These are phyloP conservation scores for Kluyveromyces aestuarii DNA, from an alignment of 805 yeast genomes.

Conservation along the genomic window DNA sequence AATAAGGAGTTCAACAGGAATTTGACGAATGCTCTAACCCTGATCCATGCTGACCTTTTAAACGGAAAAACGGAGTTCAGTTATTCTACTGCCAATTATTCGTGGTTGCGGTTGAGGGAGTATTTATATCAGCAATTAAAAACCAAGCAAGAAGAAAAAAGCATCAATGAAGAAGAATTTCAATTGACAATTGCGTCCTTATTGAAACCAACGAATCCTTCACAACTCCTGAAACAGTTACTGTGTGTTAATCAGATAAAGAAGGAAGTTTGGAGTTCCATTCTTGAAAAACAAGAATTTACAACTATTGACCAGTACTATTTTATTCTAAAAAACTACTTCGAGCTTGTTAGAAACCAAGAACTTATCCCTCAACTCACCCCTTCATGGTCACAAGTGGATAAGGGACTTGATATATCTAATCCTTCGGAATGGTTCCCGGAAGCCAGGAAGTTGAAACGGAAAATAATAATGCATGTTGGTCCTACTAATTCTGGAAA, in stretches of 20 bases:
- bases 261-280: conserved; percentile 5
- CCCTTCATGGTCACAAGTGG: conserved; percentile 8
- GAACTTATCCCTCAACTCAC: conserved; percentile 16
- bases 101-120: conserved; percentile 10
- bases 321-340: conserved; percentile 11
- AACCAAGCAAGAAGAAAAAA: conserved; percentile 2
- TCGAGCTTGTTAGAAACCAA: conserved; percentile 16
- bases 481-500: conserved; percentile 98
- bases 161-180: conserved; percentile 2
- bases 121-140: conserved; percentile 10
- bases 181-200: conserved; percentile 7
- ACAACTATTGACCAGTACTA: conserved; percentile 7
- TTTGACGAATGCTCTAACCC: not conserved
- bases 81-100: not conserved
- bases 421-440: conserved; percentile 80
- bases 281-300: conserved; percentile 3
- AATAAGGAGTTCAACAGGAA: not conserved
- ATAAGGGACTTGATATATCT: conserved; percentile 33
- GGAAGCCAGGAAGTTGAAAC: conserved; percentile 64
- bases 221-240: conserved; percentile 10
- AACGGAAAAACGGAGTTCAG: not conserved
- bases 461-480: conserved; percentile 83
- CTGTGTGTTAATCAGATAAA: conserved; percentile 5
- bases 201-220: conserved; percentile 13
- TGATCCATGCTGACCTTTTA: not conserved